Evolutionary conservation across 2,329 filamentous ascomycete species (phyloP).

Genomic region (Fusarium zealandicum): DNA sequence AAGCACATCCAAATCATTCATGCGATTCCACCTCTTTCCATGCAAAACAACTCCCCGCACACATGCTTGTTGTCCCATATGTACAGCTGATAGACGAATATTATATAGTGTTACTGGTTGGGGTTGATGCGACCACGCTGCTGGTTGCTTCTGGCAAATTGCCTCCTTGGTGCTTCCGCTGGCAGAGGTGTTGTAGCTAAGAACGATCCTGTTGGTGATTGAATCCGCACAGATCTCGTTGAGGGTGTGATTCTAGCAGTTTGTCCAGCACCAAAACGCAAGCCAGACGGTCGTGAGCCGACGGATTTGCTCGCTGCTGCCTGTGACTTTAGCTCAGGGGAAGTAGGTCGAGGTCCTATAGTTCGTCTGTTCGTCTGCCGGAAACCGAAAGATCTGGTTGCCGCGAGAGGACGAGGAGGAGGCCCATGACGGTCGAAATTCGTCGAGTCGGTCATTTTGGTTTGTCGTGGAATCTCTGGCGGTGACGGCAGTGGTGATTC

Average conservation of each 20-base stretch:
- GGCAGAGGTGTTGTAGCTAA: conserved; percentile 18
- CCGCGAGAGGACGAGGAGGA: conserved; percentile 7
- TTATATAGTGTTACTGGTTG: conserved; percentile 16
- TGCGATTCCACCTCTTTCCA: conserved; percentile 4
- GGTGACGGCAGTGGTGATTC: conserved; percentile 6
- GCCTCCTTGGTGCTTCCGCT: conserved; percentile 5
- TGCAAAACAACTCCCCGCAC: not conserved
- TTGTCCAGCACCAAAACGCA: conserved; percentile 23
- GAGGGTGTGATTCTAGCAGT: conserved; percentile 14
- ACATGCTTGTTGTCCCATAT: conserved; percentile 8
- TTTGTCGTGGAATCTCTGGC: not conserved
- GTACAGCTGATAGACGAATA: not conserved
- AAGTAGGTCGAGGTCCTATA: conserved; percentile 12
- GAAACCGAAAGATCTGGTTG: conserved; percentile 20
- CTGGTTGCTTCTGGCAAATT: not conserved
- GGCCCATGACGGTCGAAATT: not conserved
- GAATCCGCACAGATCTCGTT: conserved; percentile 37
- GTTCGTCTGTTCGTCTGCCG: conserved; percentile 15
- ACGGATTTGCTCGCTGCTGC: conserved; percentile 30
- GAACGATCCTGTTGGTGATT: conserved; percentile 31
- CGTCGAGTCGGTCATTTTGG: conserved; percentile 3
- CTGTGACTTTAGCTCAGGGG: conserved; percentile 13
- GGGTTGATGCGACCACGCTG: conserved; percentile 12
- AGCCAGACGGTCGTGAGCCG: conserved; percentile 21
- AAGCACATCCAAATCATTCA: conserved; percentile 20